Conservation (phyloP, 495 filamentous ascomycete genomes). For the Penicillium steckii region DNA sequence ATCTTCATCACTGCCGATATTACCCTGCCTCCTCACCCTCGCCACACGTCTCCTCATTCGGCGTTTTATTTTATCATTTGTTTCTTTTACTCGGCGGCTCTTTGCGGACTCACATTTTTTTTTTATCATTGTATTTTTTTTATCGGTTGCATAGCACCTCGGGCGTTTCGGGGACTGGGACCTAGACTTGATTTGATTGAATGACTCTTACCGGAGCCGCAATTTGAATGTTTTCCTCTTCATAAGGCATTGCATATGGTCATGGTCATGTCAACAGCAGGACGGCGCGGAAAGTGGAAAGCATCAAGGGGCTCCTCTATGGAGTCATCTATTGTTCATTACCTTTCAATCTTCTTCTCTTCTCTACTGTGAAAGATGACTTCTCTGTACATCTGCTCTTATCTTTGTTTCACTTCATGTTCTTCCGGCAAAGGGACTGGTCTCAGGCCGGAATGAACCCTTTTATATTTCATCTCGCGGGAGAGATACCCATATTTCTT, state of each 20-base stretch:
- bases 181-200: conserved; percentile 35
- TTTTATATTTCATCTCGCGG: not conserved
- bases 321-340: conserved; percentile 26
- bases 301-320: conserved; percentile 22
- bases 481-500: not conserved
- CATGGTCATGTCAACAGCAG: conserved; percentile 26
- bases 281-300: conserved; percentile 28
- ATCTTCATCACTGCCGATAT: conserved; percentile 15
- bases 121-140: conserved; percentile 20
- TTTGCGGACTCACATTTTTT: conserved; percentile 15
- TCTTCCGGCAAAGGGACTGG: conserved; percentile 7
- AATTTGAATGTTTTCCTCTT: conserved; percentile 32
- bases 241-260: conserved; percentile 29
- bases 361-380: not conserved
- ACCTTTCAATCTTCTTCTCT: conserved; percentile 4
- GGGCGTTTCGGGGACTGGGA: conserved; percentile 35
- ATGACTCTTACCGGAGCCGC: conserved; percentile 28
- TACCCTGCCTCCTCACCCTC: conserved; percentile 4
- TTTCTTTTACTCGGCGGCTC: conserved; percentile 17
- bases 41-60: conserved; percentile 7
- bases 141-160: conserved; percentile 34
- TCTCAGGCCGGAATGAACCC: conserved; percentile 5
- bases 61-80: conserved; percentile 13
- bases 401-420: conserved; percentile 1
- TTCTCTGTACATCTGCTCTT: conserved; percentile 17